These are phyloP conservation scores for Ampelocalamus luodianensis DNA, from an alignment of 176 grass and related monocot genomes.

Conservation along the genomic window DNA sequence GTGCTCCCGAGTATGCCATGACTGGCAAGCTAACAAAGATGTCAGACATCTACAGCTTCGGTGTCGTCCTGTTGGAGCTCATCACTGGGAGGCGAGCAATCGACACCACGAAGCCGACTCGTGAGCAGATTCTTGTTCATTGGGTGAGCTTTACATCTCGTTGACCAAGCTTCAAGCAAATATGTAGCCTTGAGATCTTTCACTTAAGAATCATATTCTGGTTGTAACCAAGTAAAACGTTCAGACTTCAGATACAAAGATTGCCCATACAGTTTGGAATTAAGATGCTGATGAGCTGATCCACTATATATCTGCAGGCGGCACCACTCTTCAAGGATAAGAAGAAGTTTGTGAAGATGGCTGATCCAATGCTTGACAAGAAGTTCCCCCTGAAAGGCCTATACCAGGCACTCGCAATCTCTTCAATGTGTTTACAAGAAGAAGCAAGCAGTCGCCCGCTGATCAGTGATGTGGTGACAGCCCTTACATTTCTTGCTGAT, in stretches of 20 bases:
- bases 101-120: conserved; percentile 70
- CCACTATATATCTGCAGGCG: conserved; percentile 57
- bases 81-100: conserved; percentile 90
- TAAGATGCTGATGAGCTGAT: conserved; percentile 33
- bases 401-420: conserved; percentile 86
- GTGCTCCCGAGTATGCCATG: conserved; percentile 86
- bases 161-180: conserved; percentile 16
- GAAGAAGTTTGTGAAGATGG: conserved; percentile 71
- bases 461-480: conserved; percentile 84
- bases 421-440: conserved; percentile 90
- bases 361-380: conserved; percentile 67
- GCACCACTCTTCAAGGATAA: conserved; percentile 83
- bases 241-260: conserved; percentile 28
- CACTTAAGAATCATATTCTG: conserved; percentile 13
- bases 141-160: conserved; percentile 60
- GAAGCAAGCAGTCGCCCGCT: conserved; percentile 72
- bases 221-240: conserved; percentile 3
- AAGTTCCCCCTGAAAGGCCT: conserved; percentile 76
- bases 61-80: conserved; percentile 80
- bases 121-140: conserved; percentile 81
- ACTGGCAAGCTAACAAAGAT: conserved; percentile 83
- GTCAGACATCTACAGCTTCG: conserved; percentile 94
- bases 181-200: neutral
- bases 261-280: conserved; percentile 17
- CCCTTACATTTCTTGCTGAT: conserved; percentile 66